These are phyloP conservation scores for Knoxdaviesia capensis DNA, from an alignment of 2,329 filamentous ascomycete genomes.

Conservation along the genomic window DNA sequence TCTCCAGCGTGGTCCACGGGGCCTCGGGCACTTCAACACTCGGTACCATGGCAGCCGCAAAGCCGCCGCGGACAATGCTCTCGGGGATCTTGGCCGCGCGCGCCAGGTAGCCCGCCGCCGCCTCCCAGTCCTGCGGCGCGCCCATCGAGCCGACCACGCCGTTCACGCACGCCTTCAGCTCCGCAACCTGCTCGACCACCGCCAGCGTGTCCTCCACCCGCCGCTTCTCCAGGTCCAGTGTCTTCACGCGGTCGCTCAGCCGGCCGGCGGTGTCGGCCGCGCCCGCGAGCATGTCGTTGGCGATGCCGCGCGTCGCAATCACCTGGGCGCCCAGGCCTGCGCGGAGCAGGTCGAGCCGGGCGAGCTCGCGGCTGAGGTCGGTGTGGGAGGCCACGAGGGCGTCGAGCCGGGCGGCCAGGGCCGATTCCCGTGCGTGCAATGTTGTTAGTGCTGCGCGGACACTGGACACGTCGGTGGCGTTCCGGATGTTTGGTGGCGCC, in stretches of 20 bases:
- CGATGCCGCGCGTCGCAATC: slow-evolving; percentile 62
- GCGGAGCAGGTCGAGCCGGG: slow-evolving; percentile 71
- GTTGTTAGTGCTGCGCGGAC: slow-evolving; percentile 58
- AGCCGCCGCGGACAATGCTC: slow-evolving; percentile 61
- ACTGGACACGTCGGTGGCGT: slow-evolving; percentile 56
- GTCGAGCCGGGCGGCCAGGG: slow-evolving; percentile 56
- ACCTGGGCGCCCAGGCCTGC: slow-evolving; percentile 76
- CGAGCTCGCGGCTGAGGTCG: slow-evolving; percentile 70
- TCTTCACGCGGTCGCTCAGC: slow-evolving; percentile 71
- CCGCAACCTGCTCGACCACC: slow-evolving; percentile 88
- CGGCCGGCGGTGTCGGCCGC: slow-evolving; percentile 71
- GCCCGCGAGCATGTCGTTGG: slow-evolving; percentile 75
- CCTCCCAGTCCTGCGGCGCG: slow-evolving; percentile 96
- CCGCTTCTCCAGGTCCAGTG: slow-evolving; percentile 76
- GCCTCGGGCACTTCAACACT: slow-evolving; percentile 90
- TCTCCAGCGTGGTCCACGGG: slow-evolving; percentile 69
- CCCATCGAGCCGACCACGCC: slow-evolving; percentile 94
- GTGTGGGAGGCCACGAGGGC: slow-evolving; percentile 63
- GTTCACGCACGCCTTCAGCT: slow-evolving; percentile 90
- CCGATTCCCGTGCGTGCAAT: slow-evolving; percentile 56
- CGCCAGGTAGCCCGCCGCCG: slow-evolving; percentile 73
- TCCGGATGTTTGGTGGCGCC: slow-evolving; percentile 29
- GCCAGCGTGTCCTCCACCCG: slow-evolving; percentile 76
- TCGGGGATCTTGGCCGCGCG: slow-evolving; percentile 65
- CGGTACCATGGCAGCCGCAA: slow-evolving; percentile 82